These are phyloP conservation scores for Candida glucosophila DNA, from an alignment of 1,139 yeast genomes.

Conservation along the genomic window DNA sequence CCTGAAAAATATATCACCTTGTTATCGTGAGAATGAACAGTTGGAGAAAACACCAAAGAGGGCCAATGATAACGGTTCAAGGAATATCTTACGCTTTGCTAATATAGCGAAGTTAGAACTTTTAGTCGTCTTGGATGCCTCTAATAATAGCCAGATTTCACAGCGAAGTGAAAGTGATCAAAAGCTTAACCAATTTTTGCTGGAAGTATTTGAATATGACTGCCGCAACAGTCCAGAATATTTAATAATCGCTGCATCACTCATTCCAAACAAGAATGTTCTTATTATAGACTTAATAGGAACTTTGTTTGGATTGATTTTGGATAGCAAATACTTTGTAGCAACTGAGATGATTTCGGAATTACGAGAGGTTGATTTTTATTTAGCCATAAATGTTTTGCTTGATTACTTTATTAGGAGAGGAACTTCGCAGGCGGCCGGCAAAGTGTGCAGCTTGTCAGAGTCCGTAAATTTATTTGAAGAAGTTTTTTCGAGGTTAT, in stretches of 20 bases:
- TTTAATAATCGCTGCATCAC: constrained; percentile 40
- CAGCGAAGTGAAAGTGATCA: constrained; percentile 23
- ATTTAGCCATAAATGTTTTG: constrained; percentile 28
- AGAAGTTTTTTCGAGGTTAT: constrained; percentile 18
- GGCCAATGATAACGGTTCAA: too few species aligned
- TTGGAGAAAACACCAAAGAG: too few species aligned
- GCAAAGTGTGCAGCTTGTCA: constrained; percentile 17
- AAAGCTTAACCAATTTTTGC: constrained; percentile 22
- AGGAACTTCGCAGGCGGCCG: constrained; percentile 20
- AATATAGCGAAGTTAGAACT: constrained; percentile 45
- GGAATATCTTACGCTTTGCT: constrained; percentile 36
- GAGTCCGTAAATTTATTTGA: constrained; percentile 18
- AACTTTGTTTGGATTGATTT: constrained; percentile 33
- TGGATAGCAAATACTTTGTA: constrained; percentile 37
- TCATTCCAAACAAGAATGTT: constrained; percentile 30
- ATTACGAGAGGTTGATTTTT: constrained; percentile 32
- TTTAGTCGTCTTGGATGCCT: constrained; percentile 29
- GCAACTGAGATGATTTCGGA: constrained; percentile 24
- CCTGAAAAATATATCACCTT: constrained; percentile 31
- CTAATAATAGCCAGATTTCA: constrained; percentile 16
- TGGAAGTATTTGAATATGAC: constrained; percentile 42
- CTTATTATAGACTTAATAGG: constrained; percentile 31
- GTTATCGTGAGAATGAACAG: constrained; percentile 22
- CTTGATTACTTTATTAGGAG: constrained; percentile 30
- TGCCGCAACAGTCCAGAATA: constrained; percentile 45